A percentile compares a stretch with the other conserved stretches of the same genome.
phyloP scores from a whole-genome alignment of 331 rosid genomes.

The Rosa hybrid region DNA sequence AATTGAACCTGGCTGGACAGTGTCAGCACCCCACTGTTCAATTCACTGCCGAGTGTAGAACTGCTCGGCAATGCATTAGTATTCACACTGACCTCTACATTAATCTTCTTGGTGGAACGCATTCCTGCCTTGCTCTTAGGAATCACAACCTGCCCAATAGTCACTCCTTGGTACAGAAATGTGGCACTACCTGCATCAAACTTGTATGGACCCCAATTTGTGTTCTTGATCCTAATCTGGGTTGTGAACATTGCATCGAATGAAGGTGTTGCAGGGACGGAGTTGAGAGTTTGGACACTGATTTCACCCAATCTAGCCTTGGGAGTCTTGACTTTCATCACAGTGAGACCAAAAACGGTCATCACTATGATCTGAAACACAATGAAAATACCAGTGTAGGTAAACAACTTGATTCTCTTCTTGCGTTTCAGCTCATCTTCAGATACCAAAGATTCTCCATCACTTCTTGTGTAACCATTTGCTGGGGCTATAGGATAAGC shows the following conservation, averaged over 20 bases:
- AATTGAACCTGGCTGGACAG: too few relatives aligned
- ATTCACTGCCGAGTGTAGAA: too few relatives aligned
- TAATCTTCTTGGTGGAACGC: too few relatives aligned
- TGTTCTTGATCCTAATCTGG: too few relatives aligned
- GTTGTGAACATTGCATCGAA: not conserved
- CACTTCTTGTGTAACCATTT: not conserved
- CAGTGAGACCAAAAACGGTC: not conserved
- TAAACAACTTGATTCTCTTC: not conserved
- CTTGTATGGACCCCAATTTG: too few relatives aligned
- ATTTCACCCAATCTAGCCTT: not conserved
- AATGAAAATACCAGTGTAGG: not conserved
- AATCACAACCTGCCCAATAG: not conserved
- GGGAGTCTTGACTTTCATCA: not conserved
- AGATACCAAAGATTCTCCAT: not conserved
- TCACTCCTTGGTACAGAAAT: not conserved
- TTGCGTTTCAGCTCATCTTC: not conserved
- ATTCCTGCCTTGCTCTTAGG: not conserved
- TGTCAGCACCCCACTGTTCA: too few relatives aligned
- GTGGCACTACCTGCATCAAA: too few relatives aligned
- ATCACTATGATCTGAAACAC: slow-evolving; percentile 6
- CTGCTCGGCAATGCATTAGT: too few relatives aligned
- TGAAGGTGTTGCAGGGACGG: slow-evolving; percentile 3
- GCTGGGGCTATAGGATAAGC: not conserved
- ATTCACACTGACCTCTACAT: too few relatives aligned
- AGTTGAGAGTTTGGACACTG: not conserved